Evolutionary conservation across 352 stramenopile genomes (phyloP), one percentile per base, ranked within the genome.

Genomic region (Phytopythium helicoides): DNA sequence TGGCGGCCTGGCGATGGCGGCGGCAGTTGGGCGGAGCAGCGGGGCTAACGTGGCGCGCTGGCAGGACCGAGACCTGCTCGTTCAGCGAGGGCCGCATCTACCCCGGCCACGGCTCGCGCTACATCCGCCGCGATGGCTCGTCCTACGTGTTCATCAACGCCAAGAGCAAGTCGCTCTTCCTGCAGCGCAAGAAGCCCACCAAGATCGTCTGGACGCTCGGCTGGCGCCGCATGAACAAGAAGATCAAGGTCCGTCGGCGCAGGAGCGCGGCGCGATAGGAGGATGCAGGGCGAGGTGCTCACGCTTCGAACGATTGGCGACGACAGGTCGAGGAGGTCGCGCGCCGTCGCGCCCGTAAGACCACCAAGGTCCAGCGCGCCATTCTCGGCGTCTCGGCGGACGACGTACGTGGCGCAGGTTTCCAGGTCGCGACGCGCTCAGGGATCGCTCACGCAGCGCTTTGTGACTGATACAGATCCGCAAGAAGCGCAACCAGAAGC

Each of bases 201-300:
- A 99, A 99, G 82, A 97, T 99, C 59, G 92, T 98, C 56, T 99
- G 97, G 97, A 99, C 97, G 55, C 84, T 91, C 57, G 81, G 76
- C 57, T 99, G 97, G 97, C 92, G 97, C 71, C 93, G 95, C 68
- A 96, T 98, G 76, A 98, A 99, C 94, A 99, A 99, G 89, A 99
- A 99, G 91, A 95, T 97, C 70, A 96, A 98, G 68, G 88, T 93
- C 86, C 59, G 77, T 63, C 3, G 36, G 15, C 8, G 2, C 40
- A 0, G 3, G 10, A 16, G n/a, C 4, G 37, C 37, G 12, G 34
- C 34, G 42, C 31, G 11, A 12, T 37, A 6, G 35, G 22, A 16
- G n/a, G 6, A 9, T 37, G 38, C 35, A 25, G 14, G 21, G 11
- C 12, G 21, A 19, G 26, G 3, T 50, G n/a, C 0, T 44, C 22